phyloP scores from a whole-genome alignment of 2,329 filamentous ascomycete genomes.

The Alternaria metachromatica region DNA sequence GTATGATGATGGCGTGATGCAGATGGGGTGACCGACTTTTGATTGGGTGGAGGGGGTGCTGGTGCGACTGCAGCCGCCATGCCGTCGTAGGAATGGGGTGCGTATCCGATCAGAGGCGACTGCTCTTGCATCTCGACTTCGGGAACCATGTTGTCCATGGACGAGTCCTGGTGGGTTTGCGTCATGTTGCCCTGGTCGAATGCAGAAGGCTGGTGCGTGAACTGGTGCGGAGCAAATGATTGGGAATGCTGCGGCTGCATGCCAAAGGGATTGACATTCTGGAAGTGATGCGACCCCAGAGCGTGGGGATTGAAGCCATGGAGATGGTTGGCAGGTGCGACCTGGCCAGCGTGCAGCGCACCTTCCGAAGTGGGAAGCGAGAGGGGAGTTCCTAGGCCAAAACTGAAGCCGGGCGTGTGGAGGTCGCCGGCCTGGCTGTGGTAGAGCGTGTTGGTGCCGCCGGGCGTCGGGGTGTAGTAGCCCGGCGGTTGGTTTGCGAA shows the following conservation, averaged over 20 bases:
- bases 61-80: conserved; percentile 46
- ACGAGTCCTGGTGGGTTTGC: conserved; percentile 69
- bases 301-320: conserved; percentile 66
- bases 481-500: conserved; percentile 81
- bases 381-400: conserved; percentile 80
- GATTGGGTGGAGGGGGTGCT: conserved; percentile 44
- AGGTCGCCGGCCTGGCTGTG: conserved; percentile 85
- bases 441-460: conserved; percentile 79
- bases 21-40: conserved; percentile 52
- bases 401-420: conserved; percentile 77
- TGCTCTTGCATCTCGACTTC: conserved; percentile 68
- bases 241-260: conserved; percentile 55
- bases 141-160: conserved; percentile 62
- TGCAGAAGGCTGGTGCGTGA: conserved; percentile 79
- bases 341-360: conserved; percentile 65
- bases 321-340: conserved; percentile 60
- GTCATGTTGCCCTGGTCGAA: conserved; percentile 75
- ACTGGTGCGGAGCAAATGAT: conserved; percentile 77
- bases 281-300: conserved; percentile 55
- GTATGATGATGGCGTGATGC: conserved; percentile 7
- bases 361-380: conserved; percentile 78
- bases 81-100: conserved; percentile 58
- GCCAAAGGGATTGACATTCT: conserved; percentile 74
- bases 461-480: conserved; percentile 88
- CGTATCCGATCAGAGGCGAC: conserved; percentile 66